A percentile compares a stretch with the other conserved stretches of the same genome.
Conservation (phyloP, 2,329 filamentous ascomycete genomes). For the Teratosphaeria zuluensis region DNA sequence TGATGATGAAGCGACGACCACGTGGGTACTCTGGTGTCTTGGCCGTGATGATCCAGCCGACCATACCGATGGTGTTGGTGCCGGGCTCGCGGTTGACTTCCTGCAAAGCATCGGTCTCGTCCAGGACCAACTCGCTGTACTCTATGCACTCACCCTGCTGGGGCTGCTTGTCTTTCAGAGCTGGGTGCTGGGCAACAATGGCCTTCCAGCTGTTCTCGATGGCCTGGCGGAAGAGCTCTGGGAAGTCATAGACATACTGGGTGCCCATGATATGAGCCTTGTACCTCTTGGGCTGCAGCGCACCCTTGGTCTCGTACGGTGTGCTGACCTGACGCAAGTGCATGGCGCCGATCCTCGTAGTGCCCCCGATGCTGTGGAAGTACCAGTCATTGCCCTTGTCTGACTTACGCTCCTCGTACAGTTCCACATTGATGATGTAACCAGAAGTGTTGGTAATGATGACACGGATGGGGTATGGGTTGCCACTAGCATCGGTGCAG, state of each 20-base stretch:
- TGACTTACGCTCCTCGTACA: conserved; percentile 95
- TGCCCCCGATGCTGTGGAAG: conserved; percentile 95
- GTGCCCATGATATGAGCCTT: conserved; percentile 99
- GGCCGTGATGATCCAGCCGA: conserved; percentile 92
- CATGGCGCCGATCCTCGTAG: conserved; percentile 89
- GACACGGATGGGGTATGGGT: conserved; percentile 84
- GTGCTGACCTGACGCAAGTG: conserved; percentile 84
- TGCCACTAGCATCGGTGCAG: conserved; percentile 79
- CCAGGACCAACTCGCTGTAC: conserved; percentile 86
- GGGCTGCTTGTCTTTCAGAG: conserved; percentile 70
- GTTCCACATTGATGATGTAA: conserved; percentile 93
- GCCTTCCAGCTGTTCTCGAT: conserved; percentile 90
- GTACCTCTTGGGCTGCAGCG: conserved; percentile 97
- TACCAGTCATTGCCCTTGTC: conserved; percentile 92
- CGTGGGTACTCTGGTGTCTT: conserved; percentile 91
- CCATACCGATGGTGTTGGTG: conserved; percentile 95
- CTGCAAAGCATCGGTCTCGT: conserved; percentile 82
- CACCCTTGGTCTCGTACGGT: conserved; percentile 96
- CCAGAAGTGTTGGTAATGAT: conserved; percentile 98
- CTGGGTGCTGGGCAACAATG: conserved; percentile 62
- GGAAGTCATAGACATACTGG: conserved; percentile 99
- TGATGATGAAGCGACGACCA: conserved; percentile 85
- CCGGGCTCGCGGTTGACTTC: conserved; percentile 93
- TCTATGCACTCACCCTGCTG: conserved; percentile 83
- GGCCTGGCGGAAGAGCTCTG: conserved; percentile 95